These are phyloP conservation scores for Selenicereus undatus DNA, from an alignment of 148 eudicot genomes.

Conservation along the genomic window DNA sequence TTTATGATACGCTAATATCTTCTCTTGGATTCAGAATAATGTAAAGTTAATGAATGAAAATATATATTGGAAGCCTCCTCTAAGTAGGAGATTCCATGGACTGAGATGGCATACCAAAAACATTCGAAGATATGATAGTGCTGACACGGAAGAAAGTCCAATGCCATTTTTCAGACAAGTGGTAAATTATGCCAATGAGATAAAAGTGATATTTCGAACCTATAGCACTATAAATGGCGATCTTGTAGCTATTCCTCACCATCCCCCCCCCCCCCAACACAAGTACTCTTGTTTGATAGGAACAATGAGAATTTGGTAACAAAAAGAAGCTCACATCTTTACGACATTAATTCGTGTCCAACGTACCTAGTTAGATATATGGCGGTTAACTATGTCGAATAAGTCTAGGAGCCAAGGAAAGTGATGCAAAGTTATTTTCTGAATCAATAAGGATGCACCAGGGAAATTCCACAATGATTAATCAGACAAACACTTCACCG, in stretches of 20 bases:
- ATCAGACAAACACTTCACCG: too few relatives aligned
- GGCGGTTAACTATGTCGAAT: too few relatives aligned
- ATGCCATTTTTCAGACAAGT: background rate
- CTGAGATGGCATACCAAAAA: background rate
- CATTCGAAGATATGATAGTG: background rate
- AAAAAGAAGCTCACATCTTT: background rate
- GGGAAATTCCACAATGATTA: too few relatives aligned
- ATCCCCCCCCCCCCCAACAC: background rate
- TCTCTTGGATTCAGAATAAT: background rate
- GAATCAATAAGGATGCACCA: too few relatives aligned
- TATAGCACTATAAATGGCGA: background rate
- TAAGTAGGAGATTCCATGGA: background rate
- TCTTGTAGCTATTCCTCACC: background rate
- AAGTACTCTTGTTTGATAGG: background rate
- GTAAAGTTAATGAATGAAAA: background rate
- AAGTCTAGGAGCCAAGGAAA: too few relatives aligned
- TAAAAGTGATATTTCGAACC: background rate
- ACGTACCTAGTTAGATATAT: too few relatives aligned
- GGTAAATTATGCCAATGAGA: background rate
- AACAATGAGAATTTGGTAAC: background rate
- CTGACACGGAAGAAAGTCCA: background rate
- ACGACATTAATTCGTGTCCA: too few relatives aligned
- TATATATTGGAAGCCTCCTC: background rate
- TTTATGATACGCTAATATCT: background rate
- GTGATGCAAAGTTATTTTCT: too few relatives aligned